Conservation (phyloP, 2,329 filamentous ascomycete genomes). For the Trichoderma sp. region DNA sequence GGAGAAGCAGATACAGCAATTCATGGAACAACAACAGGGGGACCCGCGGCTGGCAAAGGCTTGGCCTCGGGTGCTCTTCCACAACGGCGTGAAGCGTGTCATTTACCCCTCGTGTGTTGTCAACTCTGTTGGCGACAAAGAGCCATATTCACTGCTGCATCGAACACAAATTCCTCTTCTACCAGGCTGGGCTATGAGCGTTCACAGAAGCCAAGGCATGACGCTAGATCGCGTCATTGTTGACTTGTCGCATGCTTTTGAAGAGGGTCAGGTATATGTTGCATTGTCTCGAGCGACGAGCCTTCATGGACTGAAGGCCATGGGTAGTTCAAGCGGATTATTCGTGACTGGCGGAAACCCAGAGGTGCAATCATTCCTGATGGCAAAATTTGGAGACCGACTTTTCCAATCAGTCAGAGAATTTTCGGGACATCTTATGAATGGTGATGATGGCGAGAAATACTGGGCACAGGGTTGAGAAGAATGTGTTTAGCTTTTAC, state of each 20-base stretch:
- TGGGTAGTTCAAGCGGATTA: slow-evolving; percentile 12
- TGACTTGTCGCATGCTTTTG: slow-evolving; percentile 54
- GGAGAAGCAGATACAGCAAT: neutral
- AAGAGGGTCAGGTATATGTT: slow-evolving; percentile 62
- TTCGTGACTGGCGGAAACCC: neutral
- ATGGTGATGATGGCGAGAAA: neutral
- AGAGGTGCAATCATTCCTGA: neutral
- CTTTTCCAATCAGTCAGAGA: neutral
- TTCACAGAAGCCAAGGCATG: slow-evolving; percentile 65
- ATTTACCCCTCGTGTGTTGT: slow-evolving; percentile 55
- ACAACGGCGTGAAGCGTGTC: slow-evolving; percentile 45
- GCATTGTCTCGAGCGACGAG: slow-evolving; percentile 28
- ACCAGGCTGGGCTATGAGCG: slow-evolving; percentile 63
- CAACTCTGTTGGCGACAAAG: slow-evolving; percentile 46
- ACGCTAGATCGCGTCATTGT: slow-evolving; percentile 61
- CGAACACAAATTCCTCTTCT: slow-evolving; percentile 63
- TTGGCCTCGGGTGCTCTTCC: slow-evolving; percentile 48
- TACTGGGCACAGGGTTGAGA: neutral
- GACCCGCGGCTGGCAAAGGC: neutral
- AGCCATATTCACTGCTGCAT: slow-evolving; percentile 38
- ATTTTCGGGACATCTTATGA: neutral
- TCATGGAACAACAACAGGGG: neutral
- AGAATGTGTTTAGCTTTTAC: neutral
- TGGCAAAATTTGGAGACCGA: neutral
- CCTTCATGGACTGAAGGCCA: slow-evolving; percentile 25